phyloP scores from a whole-genome alignment of 495 filamentous ascomycete genomes.

The Hypoxylon rickii region DNA sequence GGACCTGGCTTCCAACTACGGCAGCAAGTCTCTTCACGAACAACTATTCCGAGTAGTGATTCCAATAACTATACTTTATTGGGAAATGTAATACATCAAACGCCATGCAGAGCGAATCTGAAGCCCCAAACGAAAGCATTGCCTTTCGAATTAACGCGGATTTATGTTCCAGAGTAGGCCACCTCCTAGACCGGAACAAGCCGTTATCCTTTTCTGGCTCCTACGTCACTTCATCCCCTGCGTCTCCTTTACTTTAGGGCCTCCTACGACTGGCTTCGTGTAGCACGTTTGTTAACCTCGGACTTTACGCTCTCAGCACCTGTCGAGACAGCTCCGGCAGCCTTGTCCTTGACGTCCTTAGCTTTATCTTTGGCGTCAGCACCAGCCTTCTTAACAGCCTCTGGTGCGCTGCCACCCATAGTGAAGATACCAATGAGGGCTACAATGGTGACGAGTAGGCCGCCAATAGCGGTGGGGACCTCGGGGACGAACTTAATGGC shows the following conservation, averaged over 20 bases:
- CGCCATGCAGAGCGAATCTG: slow-evolving; percentile 33
- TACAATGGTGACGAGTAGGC: slow-evolving; percentile 68
- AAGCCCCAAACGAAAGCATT: slow-evolving; percentile 31
- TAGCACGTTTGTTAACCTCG: slow-evolving; percentile 60
- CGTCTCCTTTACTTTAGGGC: background rate
- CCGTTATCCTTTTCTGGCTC: slow-evolving; percentile 11
- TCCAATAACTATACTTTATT: too few species aligned
- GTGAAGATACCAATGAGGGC: slow-evolving; percentile 65
- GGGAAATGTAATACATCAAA: slow-evolving; percentile 21
- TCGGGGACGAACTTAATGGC: slow-evolving; percentile 92
- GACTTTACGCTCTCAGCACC: slow-evolving; percentile 69
- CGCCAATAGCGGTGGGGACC: slow-evolving; percentile 77
- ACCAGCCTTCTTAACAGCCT: slow-evolving; percentile 58
- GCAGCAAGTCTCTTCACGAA: too few species aligned
- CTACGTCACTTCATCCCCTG: background rate
- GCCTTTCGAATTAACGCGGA: slow-evolving; percentile 13
- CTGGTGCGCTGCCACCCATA: slow-evolving; percentile 46
- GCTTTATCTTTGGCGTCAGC: slow-evolving; percentile 76
- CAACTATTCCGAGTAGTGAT: too few species aligned
- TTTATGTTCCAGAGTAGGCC: slow-evolving; percentile 7
- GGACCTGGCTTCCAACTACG: too few species aligned
- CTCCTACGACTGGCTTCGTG: slow-evolving; percentile 44
- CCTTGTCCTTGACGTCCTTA: slow-evolving; percentile 78
- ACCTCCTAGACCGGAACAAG: slow-evolving; percentile 7
- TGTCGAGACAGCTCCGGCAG: slow-evolving; percentile 66